Percentiles rank a stretch among this genome's conserved stretches.
These are phyloP conservation scores for Lepidium aucheri DNA, from an alignment of 345 rosid species.

Conservation along the genomic window DNA sequence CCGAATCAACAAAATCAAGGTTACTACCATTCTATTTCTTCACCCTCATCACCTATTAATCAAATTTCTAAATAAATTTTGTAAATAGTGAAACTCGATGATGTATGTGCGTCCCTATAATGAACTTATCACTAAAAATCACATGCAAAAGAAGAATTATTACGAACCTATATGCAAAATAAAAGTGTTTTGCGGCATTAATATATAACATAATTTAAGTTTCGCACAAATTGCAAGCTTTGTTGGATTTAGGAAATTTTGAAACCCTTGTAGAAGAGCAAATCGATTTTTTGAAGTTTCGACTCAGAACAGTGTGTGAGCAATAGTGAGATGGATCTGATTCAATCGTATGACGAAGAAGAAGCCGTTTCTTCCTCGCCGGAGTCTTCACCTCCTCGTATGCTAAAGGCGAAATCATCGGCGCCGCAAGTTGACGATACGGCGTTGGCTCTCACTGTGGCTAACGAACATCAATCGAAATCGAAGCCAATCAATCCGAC, in stretches of 20 bases:
- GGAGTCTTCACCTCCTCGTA: constrained; percentile 74
- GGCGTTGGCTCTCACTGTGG: constrained; percentile 68
- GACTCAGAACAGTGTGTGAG: neutral
- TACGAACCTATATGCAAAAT: too few relatives aligned
- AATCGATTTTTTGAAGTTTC: neutral
- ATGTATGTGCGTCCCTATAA: too few relatives aligned
- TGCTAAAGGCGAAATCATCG: constrained; percentile 64
- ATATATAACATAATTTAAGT: too few relatives aligned
- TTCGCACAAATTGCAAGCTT: neutral
- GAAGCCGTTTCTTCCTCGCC: constrained; percentile 32
- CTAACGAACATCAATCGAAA: constrained; percentile 46
- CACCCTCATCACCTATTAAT: too few relatives aligned
- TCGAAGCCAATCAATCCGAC: constrained; percentile 69
- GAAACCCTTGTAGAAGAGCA: constrained; percentile 11
- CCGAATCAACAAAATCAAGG: too few relatives aligned
- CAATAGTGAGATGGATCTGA: constrained; percentile 25
- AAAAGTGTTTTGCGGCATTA: too few relatives aligned
- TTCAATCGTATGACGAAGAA: constrained; percentile 25
- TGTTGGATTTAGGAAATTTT: neutral
- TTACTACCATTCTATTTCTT: too few relatives aligned
- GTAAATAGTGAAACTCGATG: too few relatives aligned
- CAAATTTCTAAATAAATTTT: too few relatives aligned
- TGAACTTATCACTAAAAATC: too few relatives aligned
- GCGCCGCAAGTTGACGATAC: constrained; percentile 96
- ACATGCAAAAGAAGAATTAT: too few relatives aligned